Conservation (phyloP, 2,329 filamentous ascomycete genomes). For the Fusarium lyarnte region DNA sequence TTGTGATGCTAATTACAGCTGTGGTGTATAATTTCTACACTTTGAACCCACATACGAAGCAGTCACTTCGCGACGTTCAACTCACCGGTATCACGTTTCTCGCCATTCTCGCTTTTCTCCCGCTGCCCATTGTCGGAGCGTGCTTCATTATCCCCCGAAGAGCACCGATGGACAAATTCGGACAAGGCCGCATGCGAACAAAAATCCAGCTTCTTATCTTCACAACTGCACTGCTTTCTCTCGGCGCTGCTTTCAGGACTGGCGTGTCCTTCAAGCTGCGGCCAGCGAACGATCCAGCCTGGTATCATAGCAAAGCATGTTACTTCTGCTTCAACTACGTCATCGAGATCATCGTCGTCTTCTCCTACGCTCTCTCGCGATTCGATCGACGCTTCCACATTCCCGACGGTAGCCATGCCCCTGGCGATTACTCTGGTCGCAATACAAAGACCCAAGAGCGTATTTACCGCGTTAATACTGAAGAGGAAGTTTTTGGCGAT, state of each 20-base stretch:
- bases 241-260: slow-evolving; percentile 76
- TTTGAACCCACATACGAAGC: slow-evolving; percentile 58
- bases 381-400: slow-evolving; percentile 81
- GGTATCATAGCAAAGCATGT: slow-evolving; percentile 75
- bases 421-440: slow-evolving; percentile 58
- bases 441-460: slow-evolving; percentile 15
- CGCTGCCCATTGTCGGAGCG: slow-evolving; percentile 63
- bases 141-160: slow-evolving; percentile 62
- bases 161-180: slow-evolving; percentile 60
- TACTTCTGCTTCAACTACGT: slow-evolving; percentile 85
- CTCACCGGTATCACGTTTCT: slow-evolving; percentile 74
- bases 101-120: slow-evolving; percentile 64
- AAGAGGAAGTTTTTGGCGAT: slow-evolving; percentile 41
- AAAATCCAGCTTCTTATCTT: slow-evolving; percentile 74
- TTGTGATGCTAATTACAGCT: slow-evolving; percentile 73
- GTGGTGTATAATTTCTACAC: slow-evolving; percentile 76
- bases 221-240: slow-evolving; percentile 66
- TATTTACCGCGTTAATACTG: slow-evolving; percentile 33
- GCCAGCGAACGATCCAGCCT: slow-evolving; percentile 65
- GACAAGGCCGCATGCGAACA: slow-evolving; percentile 70
- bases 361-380: slow-evolving; percentile 71
- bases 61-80: slow-evolving; percentile 70
- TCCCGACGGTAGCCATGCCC: slow-evolving; percentile 72
- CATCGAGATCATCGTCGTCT: slow-evolving; percentile 76
- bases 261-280: slow-evolving; percentile 65